Evolutionary conservation across 2,329 filamentous ascomycete species (phyloP), one percentile per base, ranked within the genome.

Genomic region (Talaromyces sp.): DNA sequence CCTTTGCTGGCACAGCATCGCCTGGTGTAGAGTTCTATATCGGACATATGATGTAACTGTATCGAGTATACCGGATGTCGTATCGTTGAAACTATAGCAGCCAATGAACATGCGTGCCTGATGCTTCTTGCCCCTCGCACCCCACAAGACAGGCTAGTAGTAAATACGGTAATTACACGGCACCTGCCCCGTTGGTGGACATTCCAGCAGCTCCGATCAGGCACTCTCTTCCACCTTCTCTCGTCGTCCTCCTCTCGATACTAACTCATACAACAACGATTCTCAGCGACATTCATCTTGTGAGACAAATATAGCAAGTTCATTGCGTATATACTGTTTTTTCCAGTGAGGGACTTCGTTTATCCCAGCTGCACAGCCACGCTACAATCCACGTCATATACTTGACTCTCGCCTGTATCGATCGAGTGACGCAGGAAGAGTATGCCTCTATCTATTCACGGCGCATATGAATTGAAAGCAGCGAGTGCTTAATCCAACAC

Each of bases 391-490:
- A 39, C 51, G 37, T 33, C 51, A 33, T 43, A 31, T 21, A 41
- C 51, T 31, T 17, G 37, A 33, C 39, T 54, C 39, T 54, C 35
- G 21, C 33, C 50, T 53, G n/a, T 37, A 35, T 45, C 19, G 13
- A 25, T 28, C 17, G 25, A 10, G 8, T 37, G 53, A 33, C 36
- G 22, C 35, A 19, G 43, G n/a, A 22, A 35, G 54, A 56, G 43
- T 25, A 56, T 56, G 54, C 35, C 43, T 56, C 22, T 56, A 35
- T 39, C 48, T 36, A 50, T 50, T 19, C 54, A 37, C 54, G 17
- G 57, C 57, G 53, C 53, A 41, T 55, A 59, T 59, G 45, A 59
- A 21, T 46, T 50, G 53, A 48, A 28, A 36, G 35, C 53, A 46
- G n/a, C 40, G 39, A 53, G 45, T 21, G 46, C 60, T 57, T 45